Base-by-base conservation (phyloP, 805 yeast species). In the Ogataea ganodermae region DNA sequence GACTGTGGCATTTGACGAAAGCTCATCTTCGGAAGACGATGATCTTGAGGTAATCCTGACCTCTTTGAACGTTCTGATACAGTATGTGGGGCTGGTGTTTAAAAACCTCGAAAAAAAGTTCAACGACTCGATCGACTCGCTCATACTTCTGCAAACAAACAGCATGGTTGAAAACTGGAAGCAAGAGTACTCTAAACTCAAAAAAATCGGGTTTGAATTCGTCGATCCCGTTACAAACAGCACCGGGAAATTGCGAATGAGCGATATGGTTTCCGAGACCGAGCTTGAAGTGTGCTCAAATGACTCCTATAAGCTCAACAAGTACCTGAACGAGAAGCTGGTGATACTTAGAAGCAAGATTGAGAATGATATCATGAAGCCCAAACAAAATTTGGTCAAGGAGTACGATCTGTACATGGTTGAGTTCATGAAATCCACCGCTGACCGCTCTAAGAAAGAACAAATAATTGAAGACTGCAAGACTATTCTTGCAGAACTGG, bases 11-110 rank as follows among this genome's bases (percentile, higher is more conserved):
- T 44, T 59, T 24, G 61, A 60, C 38, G 57, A 55, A 24, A 44
- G 45, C 20, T 32, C 46, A 3, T 48, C 58, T 17, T 52, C 53
- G n/a, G 55, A 52, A n/a, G 55, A 56, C 37, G 56, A 64, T 38
- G 73, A 72, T 41, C 67, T 78, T 39, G 73, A 73, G 52, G 62
- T 67, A 14, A 74, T 79, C n/a, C 68, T 80, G 57, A 71, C 73
- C 33, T 70, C 80, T 4, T 63, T 79, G 32, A 77, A 74, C 53
- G 74, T 75, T 2, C 66, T 80, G 9, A 73, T 77, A 45, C 83
- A 77, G 54, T 78, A 79, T 52, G 71, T 72, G 35, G 69, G 74
- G n/a, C 70, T 74, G 45, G 72, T 76, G 49, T 67, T 73, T 38
- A 67, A 67, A 39, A 71, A 70, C 1, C 66, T 74, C 2, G 80